phyloP scores from a whole-genome alignment of 768 basidiomycete genomes.

The Lanmaoa pseudosensibilis region DNA sequence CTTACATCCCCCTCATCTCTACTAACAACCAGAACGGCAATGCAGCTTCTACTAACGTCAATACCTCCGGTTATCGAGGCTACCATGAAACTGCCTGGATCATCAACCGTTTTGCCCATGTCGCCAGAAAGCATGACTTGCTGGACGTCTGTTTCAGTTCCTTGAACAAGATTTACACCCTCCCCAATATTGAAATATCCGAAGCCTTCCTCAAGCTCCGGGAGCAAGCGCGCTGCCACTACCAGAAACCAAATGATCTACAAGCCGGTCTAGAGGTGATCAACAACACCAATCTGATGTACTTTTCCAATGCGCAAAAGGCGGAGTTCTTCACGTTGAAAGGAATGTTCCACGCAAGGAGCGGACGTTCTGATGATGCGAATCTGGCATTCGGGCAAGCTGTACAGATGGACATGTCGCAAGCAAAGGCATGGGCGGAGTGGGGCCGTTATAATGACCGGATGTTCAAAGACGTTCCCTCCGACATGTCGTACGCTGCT shows the following conservation, averaged over 20 bases:
- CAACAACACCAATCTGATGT: slow-evolving; percentile 99
- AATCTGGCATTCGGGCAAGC: slow-evolving; percentile 92
- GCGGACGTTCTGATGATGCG: slow-evolving; percentile 84
- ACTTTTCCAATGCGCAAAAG: slow-evolving; percentile 92
- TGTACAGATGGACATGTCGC: slow-evolving; percentile 91
- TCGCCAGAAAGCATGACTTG: slow-evolving; percentile 94
- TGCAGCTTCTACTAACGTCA: slow-evolving; percentile 56
- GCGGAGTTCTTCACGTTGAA: slow-evolving; percentile 99
- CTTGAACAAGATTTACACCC: slow-evolving; percentile 95
- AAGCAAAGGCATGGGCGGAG: slow-evolving; percentile 98
- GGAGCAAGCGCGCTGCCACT: slow-evolving; percentile 97
- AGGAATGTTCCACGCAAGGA: slow-evolving; percentile 95
- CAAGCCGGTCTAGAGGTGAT: slow-evolving; percentile 96
- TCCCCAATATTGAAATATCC: slow-evolving; percentile 99
- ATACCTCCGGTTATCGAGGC: slow-evolving; percentile 90
- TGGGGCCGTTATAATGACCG: slow-evolving; percentile 95
- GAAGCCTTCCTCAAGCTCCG: slow-evolving; percentile 98
- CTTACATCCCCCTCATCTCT: slow-evolving; percentile 88
- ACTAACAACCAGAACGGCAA: slow-evolving; percentile 51
- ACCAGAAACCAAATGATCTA: slow-evolving; percentile 91
- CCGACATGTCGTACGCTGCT: slow-evolving; percentile 72
- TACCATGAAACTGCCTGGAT: slow-evolving; percentile 99
- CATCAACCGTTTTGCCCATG: slow-evolving; percentile 98
- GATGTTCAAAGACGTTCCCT: slow-evolving; percentile 85
- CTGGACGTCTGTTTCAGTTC: slow-evolving; percentile 94